These are phyloP conservation scores for Saccharomycopsis javanensis DNA, from an alignment of 805 yeast species.

Conservation along the genomic window DNA sequence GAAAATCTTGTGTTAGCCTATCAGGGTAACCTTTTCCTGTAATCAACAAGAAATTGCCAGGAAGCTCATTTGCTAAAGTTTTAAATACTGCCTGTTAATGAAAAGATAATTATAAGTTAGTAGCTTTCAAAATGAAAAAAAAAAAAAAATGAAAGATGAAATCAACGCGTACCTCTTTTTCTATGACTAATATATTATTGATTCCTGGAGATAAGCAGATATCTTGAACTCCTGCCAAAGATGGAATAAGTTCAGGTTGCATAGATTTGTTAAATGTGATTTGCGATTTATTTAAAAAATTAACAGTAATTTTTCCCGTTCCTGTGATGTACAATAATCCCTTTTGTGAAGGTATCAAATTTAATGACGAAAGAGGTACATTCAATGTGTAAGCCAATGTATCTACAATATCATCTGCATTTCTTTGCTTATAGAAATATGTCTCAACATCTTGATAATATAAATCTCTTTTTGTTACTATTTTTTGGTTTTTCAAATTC, in stretches of 20 bases:
- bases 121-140: background rate
- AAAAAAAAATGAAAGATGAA: background rate
- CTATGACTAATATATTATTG: constrained; percentile 34
- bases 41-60: constrained; percentile 29
- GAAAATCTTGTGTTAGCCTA: constrained; percentile 38
- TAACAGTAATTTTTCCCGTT: constrained; percentile 25
- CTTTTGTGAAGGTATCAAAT: constrained; percentile 13
- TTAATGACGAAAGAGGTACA: constrained; percentile 17
- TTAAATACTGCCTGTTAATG: constrained; percentile 31
- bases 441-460: constrained; percentile 53
- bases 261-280: constrained; percentile 9
- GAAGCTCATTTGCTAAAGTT: constrained; percentile 19
- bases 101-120: background rate
- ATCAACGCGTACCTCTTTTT: constrained; percentile 33
- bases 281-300: constrained; percentile 6
- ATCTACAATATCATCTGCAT: constrained; percentile 34
- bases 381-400: constrained; percentile 32
- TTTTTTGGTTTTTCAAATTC: constrained; percentile 16
- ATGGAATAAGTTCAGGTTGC: constrained; percentile 32
- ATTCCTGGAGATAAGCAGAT: constrained; percentile 9
- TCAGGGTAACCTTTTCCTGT: constrained; percentile 74
- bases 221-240: constrained; percentile 24
- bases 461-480: constrained; percentile 42
- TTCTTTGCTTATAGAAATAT: constrained; percentile 34
- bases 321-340: constrained; percentile 24